Conservation (phyloP, 1,284 basidiomycete species). For the Pterula multifida region DNA sequence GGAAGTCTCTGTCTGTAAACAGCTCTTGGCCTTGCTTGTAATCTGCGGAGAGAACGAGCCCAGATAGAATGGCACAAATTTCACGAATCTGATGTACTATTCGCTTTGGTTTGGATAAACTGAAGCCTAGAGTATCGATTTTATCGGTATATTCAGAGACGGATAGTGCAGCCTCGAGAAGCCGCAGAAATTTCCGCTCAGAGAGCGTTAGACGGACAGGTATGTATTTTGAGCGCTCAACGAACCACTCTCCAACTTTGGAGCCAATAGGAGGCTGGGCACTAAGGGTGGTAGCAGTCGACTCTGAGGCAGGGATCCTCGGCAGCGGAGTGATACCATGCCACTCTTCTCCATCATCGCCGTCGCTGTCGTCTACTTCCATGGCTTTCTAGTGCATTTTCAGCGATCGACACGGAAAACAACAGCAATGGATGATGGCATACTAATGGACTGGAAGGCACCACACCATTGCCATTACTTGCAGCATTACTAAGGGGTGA, state of each 20-base stretch:
- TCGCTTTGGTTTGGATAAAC: slow-evolving; percentile 65
- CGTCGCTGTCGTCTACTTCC: slow-evolving; percentile 34
- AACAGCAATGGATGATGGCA: neutral
- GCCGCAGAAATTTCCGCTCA: slow-evolving; percentile 70
- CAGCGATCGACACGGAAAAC: neutral
- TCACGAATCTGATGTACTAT: slow-evolving; percentile 76
- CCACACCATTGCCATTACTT: slow-evolving; percentile 30
- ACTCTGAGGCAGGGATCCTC: slow-evolving; percentile 21
- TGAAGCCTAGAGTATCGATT: slow-evolving; percentile 65
- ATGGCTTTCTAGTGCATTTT: slow-evolving; percentile 16
- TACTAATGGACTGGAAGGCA: slow-evolving; percentile 22
- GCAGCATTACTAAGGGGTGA: slow-evolving; percentile 9
- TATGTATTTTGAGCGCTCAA: slow-evolving; percentile 66
- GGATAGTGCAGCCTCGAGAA: slow-evolving; percentile 67
- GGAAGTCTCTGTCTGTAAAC: slow-evolving; percentile 66
- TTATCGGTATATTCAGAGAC: slow-evolving; percentile 82
- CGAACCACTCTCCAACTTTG: slow-evolving; percentile 68
- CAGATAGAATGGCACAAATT: slow-evolving; percentile 72
- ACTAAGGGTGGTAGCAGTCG: slow-evolving; percentile 26
- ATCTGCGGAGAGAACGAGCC: slow-evolving; percentile 64
- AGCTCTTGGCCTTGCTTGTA: slow-evolving; percentile 78
- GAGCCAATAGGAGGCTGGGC: slow-evolving; percentile 44
- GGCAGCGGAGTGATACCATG: slow-evolving; percentile 17
- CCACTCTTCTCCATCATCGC: slow-evolving; percentile 32
- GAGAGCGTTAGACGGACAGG: slow-evolving; percentile 58